Evolutionary conservation across 768 basidiomycete genomes (phyloP).

Genomic region (Phylloporus scabripes): DNA sequence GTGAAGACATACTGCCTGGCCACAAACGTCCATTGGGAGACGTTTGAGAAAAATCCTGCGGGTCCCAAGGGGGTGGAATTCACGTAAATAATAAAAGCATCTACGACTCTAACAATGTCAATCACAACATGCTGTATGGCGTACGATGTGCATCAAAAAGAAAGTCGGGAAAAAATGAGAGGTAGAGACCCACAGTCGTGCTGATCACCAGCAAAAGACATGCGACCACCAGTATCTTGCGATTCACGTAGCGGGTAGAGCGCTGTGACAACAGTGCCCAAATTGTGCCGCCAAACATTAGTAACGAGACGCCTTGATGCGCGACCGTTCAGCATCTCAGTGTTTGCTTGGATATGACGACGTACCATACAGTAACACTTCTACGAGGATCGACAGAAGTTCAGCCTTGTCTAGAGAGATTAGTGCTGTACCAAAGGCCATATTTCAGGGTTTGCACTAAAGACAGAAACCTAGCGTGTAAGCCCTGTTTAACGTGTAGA

Average conservation of each 20-base stretch:
- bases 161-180: neutral
- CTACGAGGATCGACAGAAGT: constrained; percentile 14
- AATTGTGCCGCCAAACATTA: constrained; percentile 33
- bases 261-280: constrained; percentile 17
- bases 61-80: constrained; percentile 18
- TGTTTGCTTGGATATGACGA: neutral
- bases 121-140: constrained; percentile 22
- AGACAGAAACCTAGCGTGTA: too few species aligned
- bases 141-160: neutral
- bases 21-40: constrained; percentile 27
- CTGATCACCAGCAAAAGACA: constrained; percentile 28
- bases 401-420: constrained; percentile 16
- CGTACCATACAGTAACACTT: constrained; percentile 18
- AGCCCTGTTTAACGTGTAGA: too few species aligned
- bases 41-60: constrained; percentile 19
- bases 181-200: constrained; percentile 20
- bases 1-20: constrained; percentile 21
- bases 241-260: constrained; percentile 11
- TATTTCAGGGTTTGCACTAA: neutral
- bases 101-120: constrained; percentile 21
- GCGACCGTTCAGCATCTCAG: neutral
- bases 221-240: constrained; percentile 20
- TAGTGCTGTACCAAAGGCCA: neutral
- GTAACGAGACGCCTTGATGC: constrained; percentile 29
- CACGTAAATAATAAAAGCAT: constrained; percentile 22